Evolutionary conservation across 768 basidiomycete species (phyloP).

Genomic region (Panellus pusillus): DNA sequence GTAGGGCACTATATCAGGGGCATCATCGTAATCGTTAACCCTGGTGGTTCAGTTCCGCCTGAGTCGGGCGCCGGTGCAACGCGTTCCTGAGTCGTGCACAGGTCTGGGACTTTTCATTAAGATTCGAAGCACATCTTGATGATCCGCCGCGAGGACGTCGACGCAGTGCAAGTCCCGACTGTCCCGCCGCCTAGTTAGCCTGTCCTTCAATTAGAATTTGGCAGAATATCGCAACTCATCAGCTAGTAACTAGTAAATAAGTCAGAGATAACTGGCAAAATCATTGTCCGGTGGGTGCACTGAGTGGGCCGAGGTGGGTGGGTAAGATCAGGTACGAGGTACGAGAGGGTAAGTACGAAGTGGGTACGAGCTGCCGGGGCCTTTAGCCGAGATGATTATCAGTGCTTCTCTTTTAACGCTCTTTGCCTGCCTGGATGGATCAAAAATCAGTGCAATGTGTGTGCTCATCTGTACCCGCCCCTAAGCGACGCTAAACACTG

Average conservation of each 20-base stretch:
- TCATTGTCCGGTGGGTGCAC: too few species aligned
- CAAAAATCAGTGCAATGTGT: neutral
- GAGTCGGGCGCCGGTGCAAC: neutral
- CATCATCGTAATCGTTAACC: neutral
- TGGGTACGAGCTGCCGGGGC: neutral
- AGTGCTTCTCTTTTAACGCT: neutral
- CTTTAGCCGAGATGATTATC: constrained; percentile 16
- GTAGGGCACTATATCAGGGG: neutral
- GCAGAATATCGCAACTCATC: too few species aligned
- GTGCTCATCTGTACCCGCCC: too few species aligned
- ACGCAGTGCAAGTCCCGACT: too few species aligned
- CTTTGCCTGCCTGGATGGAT: neutral
- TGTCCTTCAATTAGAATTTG: too few species aligned
- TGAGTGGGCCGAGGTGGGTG: neutral
- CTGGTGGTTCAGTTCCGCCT: neutral
- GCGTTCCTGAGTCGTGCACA: constrained; percentile 1
- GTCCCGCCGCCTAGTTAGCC: too few species aligned
- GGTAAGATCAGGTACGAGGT: constrained; percentile 1
- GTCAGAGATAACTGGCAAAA: too few species aligned
- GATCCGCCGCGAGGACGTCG: constrained; percentile 12
- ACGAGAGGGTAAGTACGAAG: neutral
- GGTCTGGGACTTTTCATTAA: constrained; percentile 11
- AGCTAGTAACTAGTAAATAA: too few species aligned
- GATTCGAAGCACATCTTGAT: constrained; percentile 4
- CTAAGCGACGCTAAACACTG: too few species aligned